Evolutionary conservation across 129 eudicot genomes (phyloP).

Genomic region (Tanacetum coccineum): DNA sequence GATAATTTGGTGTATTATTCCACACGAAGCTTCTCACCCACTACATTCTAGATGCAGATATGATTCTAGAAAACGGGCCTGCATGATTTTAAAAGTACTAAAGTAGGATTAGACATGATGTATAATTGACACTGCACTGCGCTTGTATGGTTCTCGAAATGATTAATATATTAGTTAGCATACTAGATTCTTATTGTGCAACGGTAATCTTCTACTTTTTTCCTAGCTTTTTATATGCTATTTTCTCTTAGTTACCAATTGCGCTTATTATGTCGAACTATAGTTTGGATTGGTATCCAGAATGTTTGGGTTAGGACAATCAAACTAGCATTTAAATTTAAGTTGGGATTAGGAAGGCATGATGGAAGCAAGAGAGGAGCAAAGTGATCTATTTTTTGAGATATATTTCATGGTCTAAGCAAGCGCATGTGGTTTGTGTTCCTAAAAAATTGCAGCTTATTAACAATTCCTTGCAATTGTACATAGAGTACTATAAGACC

Average conservation of each 20-base stretch:
- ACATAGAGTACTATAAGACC: no score
- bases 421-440: neutral
- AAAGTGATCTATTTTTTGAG: neutral
- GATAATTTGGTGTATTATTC: neutral
- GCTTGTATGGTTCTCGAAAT: slow-evolving; percentile 12
- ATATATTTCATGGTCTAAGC: neutral
- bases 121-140: neutral
- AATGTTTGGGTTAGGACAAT: no score
- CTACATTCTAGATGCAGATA: slow-evolving; percentile 17
- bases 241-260: no score
- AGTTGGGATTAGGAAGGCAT: neutral
- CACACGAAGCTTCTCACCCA: slow-evolving; percentile 6
- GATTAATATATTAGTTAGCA: neutral
- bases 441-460: neutral
- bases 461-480: no score
- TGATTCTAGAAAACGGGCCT: slow-evolving; percentile 4
- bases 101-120: neutral
- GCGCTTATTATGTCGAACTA: no score
- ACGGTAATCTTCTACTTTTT: neutral
- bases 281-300: no score
- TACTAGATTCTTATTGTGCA: neutral
- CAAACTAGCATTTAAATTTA: neutral
- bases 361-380: neutral
- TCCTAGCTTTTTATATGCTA: no score
- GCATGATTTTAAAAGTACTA: slow-evolving; percentile 5